These are phyloP conservation scores for Talaromyces marneffei DNA, from an alignment of 2,329 filamentous ascomycete species.

Conservation along the genomic window DNA sequence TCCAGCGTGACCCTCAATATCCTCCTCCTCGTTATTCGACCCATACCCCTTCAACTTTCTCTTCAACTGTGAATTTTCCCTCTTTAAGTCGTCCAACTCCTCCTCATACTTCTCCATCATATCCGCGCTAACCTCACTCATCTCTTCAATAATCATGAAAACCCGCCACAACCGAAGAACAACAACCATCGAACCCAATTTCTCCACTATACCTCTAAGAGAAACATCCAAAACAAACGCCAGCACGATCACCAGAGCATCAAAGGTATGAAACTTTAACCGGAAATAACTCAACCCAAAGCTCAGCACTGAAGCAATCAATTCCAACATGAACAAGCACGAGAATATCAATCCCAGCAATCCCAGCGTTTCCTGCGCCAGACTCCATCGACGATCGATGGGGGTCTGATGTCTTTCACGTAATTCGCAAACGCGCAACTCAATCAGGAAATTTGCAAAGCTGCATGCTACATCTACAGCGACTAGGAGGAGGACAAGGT, in stretches of 20 bases:
- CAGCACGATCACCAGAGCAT: conserved; percentile 56
- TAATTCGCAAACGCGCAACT: conserved; percentile 45
- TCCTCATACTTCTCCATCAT: conserved; percentile 54
- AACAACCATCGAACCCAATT: conserved; percentile 53
- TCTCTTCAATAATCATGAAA: conserved; percentile 65
- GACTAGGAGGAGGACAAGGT: conserved; percentile 45
- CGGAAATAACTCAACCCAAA: conserved; percentile 58
- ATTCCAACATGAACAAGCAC: conserved; percentile 59
- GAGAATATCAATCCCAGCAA: conserved; percentile 55
- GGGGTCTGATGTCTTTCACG: conserved; percentile 21
- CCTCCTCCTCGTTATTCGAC: conserved; percentile 7
- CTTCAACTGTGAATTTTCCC: conserved; percentile 12
- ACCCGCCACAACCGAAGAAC: conserved; percentile 63
- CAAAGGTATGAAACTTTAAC: conserved; percentile 58
- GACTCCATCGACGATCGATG: conserved; percentile 26
- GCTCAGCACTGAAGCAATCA: conserved; percentile 54
- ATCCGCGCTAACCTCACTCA: conserved; percentile 58
- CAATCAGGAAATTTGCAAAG: conserved; percentile 49
- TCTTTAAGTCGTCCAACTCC: conserved; percentile 40
- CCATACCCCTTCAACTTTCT: conserved; percentile 11
- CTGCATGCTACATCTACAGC: conserved; percentile 48
- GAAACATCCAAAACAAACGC: conserved; percentile 59
- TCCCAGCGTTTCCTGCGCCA: conserved; percentile 42
- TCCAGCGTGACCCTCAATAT: conserved; percentile 9
- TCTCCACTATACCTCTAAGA: conserved; percentile 46